These are phyloP conservation scores for Colletotrichum endophyticum DNA, from an alignment of 2,329 filamentous ascomycete species.

Conservation along the genomic window DNA sequence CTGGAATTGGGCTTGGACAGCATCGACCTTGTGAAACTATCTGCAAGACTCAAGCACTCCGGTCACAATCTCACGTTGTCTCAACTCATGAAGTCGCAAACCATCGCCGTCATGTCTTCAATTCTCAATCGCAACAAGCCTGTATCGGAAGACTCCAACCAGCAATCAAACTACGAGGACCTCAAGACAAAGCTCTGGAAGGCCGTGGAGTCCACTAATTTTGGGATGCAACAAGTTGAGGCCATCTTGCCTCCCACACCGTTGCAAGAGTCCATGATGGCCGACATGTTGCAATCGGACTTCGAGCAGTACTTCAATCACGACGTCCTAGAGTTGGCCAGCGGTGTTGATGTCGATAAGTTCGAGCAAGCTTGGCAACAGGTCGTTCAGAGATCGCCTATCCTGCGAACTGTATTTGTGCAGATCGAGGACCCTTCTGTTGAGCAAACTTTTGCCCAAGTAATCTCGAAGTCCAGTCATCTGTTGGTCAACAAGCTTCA, in stretches of 20 bases:
- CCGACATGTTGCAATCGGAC: slow-evolving; percentile 78
- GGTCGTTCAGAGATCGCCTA: slow-evolving; percentile 66
- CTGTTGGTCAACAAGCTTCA: slow-evolving; percentile 24
- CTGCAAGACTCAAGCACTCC: slow-evolving; percentile 69
- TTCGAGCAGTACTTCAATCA: slow-evolving; percentile 86
- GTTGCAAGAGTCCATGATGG: slow-evolving; percentile 85
- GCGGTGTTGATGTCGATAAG: slow-evolving; percentile 56
- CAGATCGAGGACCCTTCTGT: slow-evolving; percentile 67
- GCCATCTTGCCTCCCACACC: slow-evolving; percentile 76
- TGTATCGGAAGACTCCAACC: slow-evolving; percentile 22
- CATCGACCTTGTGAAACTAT: slow-evolving; percentile 87
- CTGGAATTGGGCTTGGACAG: slow-evolving; percentile 89
- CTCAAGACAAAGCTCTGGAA: slow-evolving; percentile 37
- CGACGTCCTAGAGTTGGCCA: slow-evolving; percentile 70
- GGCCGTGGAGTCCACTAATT: slow-evolving; percentile 38
- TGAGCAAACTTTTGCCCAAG: slow-evolving; percentile 54
- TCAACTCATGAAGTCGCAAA: slow-evolving; percentile 75
- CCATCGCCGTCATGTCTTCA: slow-evolving; percentile 64
- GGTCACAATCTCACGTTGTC: slow-evolving; percentile 72
- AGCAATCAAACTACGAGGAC: slow-evolving; percentile 8
- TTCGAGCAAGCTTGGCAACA: slow-evolving; percentile 66
- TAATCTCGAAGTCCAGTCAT: slow-evolving; percentile 36
- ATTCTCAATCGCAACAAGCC: slow-evolving; percentile 7
- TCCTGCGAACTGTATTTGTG: slow-evolving; percentile 77
- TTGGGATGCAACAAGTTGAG: slow-evolving; percentile 51